Conservation (phyloP, 129 eudicot species). For the Mikania micrantha region DNA sequence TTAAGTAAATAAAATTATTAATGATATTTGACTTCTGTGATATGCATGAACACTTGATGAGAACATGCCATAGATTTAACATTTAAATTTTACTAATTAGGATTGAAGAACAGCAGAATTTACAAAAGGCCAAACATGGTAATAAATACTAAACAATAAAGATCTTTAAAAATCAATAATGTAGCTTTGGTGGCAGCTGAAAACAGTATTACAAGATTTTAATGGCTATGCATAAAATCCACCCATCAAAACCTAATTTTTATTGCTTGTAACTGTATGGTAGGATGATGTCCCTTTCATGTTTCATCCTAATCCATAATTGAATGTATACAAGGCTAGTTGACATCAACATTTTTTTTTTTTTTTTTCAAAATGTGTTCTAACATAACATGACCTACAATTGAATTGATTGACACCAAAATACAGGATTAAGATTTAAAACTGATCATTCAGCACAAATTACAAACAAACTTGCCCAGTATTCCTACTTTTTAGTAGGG, state of each 20-base stretch:
- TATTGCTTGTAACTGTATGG: conserved; percentile 4
- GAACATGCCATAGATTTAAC: neutral
- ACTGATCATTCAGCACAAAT: neutral
- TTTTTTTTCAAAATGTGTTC: neutral
- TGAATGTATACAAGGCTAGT: neutral
- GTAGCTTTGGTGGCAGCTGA: neutral
- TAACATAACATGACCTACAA: neutral
- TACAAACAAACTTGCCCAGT: too few species aligned
- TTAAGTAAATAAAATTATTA: neutral
- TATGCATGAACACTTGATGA: conserved; percentile 2
- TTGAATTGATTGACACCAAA: neutral
- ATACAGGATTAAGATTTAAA: neutral
- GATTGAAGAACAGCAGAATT: neutral
- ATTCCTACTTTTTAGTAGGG: too few species aligned
- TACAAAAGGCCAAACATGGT: neutral
- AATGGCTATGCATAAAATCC: conserved; percentile 10
- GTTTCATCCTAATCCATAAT: neutral
- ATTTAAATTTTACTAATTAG: neutral
- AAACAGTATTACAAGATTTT: neutral
- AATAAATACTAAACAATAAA: neutral
- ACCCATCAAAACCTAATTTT: conserved; percentile 6
- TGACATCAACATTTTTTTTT: neutral
- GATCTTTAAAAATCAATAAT: neutral
- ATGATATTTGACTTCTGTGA: neutral
- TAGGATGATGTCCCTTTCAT: conserved; percentile 15